Conservation (phyloP, 1,284 basidiomycete species). For the Fomitopsis pinicola region DNA sequence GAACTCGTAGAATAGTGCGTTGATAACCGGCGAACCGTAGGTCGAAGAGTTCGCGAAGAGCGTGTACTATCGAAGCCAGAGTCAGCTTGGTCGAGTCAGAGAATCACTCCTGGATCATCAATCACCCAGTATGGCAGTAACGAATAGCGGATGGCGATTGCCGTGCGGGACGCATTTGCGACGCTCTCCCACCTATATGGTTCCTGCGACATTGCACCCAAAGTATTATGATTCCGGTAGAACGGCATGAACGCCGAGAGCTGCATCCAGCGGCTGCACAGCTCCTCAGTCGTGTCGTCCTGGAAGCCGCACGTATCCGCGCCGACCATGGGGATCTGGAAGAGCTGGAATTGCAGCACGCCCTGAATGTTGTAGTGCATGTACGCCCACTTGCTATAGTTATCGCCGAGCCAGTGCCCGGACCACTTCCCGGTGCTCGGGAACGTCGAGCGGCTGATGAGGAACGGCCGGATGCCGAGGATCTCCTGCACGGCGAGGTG, state of each 20-base stretch:
- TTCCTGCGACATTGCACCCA: constrained; percentile 61
- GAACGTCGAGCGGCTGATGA: constrained; percentile 66
- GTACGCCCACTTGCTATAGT: constrained; percentile 63
- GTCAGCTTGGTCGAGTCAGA: constrained; percentile 1
- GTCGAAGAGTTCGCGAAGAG: constrained; percentile 68
- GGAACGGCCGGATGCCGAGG: constrained; percentile 54
- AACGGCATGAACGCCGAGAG: constrained; percentile 74
- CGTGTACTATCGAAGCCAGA: constrained; percentile 46
- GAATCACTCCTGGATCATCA: constrained; percentile 5
- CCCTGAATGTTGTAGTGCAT: constrained; percentile 59
- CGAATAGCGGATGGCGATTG: constrained; percentile 62
- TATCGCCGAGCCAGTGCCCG: constrained; percentile 52
- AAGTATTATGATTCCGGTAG: constrained; percentile 66
- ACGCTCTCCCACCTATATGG: constrained; percentile 76
- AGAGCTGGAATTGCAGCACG: constrained; percentile 71
- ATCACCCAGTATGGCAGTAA: constrained; percentile 73
- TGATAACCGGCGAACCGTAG: constrained; percentile 62
- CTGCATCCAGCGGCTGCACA: constrained; percentile 82
- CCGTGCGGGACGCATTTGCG: constrained; percentile 66
- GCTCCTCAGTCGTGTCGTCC: constrained; percentile 74
- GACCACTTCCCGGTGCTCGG: constrained; percentile 61
- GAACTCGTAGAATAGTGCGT: constrained; percentile 76
- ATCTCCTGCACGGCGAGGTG: constrained; percentile 49
- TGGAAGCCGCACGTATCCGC: constrained; percentile 70
- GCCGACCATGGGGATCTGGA: constrained; percentile 74